These are phyloP conservation scores for Suhomyces tanzawaensis DNA, from an alignment of 805 yeast species.

Conservation along the genomic window DNA sequence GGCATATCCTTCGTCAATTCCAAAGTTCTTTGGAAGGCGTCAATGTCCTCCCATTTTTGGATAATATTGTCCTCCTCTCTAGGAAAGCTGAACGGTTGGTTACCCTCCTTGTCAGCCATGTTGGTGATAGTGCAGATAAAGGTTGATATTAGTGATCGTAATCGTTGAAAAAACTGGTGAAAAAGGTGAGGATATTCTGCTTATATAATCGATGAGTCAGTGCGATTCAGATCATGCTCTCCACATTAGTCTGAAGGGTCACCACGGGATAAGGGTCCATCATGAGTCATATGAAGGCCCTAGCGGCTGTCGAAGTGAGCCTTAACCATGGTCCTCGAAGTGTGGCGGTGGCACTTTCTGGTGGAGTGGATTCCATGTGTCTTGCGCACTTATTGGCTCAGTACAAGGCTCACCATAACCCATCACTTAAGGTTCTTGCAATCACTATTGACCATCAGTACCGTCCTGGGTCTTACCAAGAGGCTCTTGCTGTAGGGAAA, in stretches of 20 bases:
- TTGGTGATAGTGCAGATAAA: not conserved
- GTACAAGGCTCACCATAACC: slow-evolving; percentile 27
- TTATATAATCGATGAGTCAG: slow-evolving; percentile 2
- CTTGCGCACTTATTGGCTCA: slow-evolving; percentile 49
- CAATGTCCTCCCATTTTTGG: slow-evolving; percentile 80
- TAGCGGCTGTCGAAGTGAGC: not conserved
- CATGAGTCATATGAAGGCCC: not conserved
- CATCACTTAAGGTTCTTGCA: slow-evolving; percentile 43
- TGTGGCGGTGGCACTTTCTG: slow-evolving; percentile 63
- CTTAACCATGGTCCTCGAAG: slow-evolving; percentile 20
- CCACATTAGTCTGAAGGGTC: too few species aligned
- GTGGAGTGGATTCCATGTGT: slow-evolving; percentile 82
- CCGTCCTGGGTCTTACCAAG: slow-evolving; percentile 47
- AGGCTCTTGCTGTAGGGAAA: slow-evolving; percentile 45
- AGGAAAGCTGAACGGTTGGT: slow-evolving; percentile 65
- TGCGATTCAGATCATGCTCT: not conserved
- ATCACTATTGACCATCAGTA: slow-evolving; percentile 66
- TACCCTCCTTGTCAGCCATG: slow-evolving; percentile 13
- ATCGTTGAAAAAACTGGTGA: not conserved
- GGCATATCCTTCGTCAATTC: slow-evolving; percentile 83
- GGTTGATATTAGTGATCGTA: not conserved
- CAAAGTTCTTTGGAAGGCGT: slow-evolving; percentile 88
- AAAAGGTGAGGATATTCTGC: not conserved
- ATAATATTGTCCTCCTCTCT: slow-evolving; percentile 84
- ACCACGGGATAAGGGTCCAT: not conserved